Percentiles rank a stretch among this genome's conserved stretches.
phyloP scores from a whole-genome alignment of 2,329 filamentous ascomycete species.

The Claviceps sp. region DNA sequence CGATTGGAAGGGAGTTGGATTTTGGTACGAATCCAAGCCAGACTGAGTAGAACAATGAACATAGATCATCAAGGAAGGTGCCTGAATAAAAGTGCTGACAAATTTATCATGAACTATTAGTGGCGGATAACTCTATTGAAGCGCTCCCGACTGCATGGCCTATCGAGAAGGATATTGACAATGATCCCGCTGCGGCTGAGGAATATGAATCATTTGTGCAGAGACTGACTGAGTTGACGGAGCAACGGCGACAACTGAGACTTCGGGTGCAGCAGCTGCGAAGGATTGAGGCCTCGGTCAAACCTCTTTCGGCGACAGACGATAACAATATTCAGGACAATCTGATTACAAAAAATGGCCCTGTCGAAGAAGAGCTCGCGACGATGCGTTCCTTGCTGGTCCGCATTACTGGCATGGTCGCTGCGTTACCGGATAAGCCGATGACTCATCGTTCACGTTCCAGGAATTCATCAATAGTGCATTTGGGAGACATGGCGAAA shows the following conservation, averaged over 20 bases:
- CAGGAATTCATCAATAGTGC: conserved; percentile 9
- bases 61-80: no score
- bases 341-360: conserved; percentile 49
- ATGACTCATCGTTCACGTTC: conserved; percentile 1
- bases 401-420: conserved; percentile 42
- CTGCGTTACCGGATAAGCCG: conserved; percentile 18
- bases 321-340: conserved; percentile 45
- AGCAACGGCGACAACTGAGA: conserved; percentile 19
- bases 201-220: conserved; percentile 38
- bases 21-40: conserved; percentile 20
- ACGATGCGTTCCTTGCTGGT: conserved; percentile 51
- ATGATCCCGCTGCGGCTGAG: conserved; percentile 31
- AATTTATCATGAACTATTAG: conserved; percentile 15
- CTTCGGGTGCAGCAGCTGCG: conserved; percentile 33
- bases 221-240: conserved; percentile 35
- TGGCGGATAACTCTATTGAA: conserved; percentile 28
- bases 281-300: conserved; percentile 35
- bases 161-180: conserved; percentile 20
- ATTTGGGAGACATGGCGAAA: conserved; percentile 22
- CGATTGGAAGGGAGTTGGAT: conserved; percentile 28
- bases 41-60: no score
- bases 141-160: conserved; percentile 35
- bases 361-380: conserved; percentile 52
- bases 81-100: no score
- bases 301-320: conserved; percentile 22